Conservation (phyloP, 1,284 basidiomycete genomes). For the Prillingera fragicola region DNA sequence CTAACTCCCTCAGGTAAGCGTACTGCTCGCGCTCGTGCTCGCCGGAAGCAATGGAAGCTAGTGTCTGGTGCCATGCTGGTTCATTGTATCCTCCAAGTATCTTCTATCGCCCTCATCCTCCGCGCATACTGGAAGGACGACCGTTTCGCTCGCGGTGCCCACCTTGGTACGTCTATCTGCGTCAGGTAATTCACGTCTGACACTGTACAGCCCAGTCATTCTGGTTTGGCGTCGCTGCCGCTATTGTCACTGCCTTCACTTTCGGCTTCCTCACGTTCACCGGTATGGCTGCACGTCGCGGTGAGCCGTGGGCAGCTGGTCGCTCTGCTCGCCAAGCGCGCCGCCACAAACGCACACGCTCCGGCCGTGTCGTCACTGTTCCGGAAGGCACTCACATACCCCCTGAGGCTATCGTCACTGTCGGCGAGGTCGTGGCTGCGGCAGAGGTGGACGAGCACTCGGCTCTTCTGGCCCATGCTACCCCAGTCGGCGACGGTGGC, state of each 20-base stretch:
- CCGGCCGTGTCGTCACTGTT: slow-evolving; percentile 41
- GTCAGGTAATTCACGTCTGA: not conserved
- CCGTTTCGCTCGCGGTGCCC: slow-evolving; percentile 38
- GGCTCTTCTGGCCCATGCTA: slow-evolving; percentile 24
- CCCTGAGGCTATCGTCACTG: slow-evolving; percentile 34
- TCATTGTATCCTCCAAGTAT: slow-evolving; percentile 40
- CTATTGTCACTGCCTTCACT: slow-evolving; percentile 33
- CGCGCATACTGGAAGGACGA: slow-evolving; percentile 43
- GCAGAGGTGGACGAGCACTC: slow-evolving; percentile 33
- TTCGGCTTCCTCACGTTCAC: slow-evolving; percentile 43
- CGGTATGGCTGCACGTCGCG: slow-evolving; percentile 44
- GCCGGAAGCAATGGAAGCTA: slow-evolving; percentile 47
- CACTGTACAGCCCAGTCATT: slow-evolving; percentile 33
- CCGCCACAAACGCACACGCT: slow-evolving; percentile 42
- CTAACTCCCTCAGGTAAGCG: slow-evolving; percentile 26
- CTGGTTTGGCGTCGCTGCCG: slow-evolving; percentile 41
- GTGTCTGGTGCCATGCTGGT: slow-evolving; percentile 45
- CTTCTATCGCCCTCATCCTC: slow-evolving; percentile 40
- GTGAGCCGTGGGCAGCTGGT: slow-evolving; percentile 47
- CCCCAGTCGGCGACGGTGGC: not conserved
- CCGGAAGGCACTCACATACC: slow-evolving; percentile 39
- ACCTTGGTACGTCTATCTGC: slow-evolving; percentile 29
- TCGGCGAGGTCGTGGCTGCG: slow-evolving; percentile 39
- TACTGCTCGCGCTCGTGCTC: slow-evolving; percentile 41
- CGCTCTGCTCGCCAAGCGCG: slow-evolving; percentile 37